Conservation (phyloP, 202 grass and related monocot species). For the Cymbopogon flexuosus region DNA sequence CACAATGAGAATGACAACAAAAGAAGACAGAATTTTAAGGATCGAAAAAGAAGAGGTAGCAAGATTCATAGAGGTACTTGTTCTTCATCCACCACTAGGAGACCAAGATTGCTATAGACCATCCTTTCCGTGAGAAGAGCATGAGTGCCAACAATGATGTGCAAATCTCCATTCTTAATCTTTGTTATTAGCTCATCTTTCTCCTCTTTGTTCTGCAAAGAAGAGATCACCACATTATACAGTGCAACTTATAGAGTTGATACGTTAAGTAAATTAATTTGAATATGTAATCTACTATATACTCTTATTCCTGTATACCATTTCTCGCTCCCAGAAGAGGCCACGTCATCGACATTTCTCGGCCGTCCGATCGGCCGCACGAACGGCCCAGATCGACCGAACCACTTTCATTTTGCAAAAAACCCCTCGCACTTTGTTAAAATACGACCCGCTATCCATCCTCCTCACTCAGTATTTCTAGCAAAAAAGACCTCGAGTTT, state of each 20-base stretch:
- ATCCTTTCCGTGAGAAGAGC: conserved; percentile 81
- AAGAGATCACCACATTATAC: conserved; percentile 10
- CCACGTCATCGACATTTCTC: no score
- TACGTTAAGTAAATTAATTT: conserved; percentile 8
- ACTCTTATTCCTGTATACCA: no score
- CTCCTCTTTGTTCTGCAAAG: conserved; percentile 63
- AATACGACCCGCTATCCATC: no score
- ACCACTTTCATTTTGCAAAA: no score
- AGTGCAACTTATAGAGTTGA: conserved; percentile 10
- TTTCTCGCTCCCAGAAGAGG: no score
- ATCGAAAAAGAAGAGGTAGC: not conserved
- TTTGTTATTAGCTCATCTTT: conserved; percentile 66
- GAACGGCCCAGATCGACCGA: no score
- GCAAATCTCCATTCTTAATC: conserved; percentile 67
- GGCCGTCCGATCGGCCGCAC: no score
- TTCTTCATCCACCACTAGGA: conserved; percentile 94
- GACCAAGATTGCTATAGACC: conserved; percentile 76
- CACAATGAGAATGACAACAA: not conserved
- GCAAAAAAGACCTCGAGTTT: no score
- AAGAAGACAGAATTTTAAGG: conserved; percentile 16
- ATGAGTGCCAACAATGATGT: conserved; percentile 91
- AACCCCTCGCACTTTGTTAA: no score
- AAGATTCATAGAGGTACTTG: conserved; percentile 42
- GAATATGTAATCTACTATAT: not conserved
- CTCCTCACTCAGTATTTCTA: no score